Evolutionary conservation across 164 flowering plant genomes (phyloP).

Genomic region (Hamamelis virginiana): DNA sequence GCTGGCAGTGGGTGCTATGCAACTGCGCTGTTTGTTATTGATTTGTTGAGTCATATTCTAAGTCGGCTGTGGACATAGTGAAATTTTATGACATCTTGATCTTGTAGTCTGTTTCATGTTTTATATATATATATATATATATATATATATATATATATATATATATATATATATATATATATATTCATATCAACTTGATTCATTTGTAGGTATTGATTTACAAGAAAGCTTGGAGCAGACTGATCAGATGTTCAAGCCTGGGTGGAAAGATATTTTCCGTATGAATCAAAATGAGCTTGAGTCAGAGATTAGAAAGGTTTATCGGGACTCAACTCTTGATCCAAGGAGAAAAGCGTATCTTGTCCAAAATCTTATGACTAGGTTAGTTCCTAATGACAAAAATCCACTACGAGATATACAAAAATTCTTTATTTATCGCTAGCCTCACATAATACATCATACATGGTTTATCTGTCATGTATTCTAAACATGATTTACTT

Average conservation of each 20-base stretch:
- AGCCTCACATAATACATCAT: background rate
- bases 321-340: slow-evolving; percentile 83
- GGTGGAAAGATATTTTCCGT: slow-evolving; percentile 97
- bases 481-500: background rate
- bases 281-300: slow-evolving; percentile 99
- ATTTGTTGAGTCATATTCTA: too few species aligned
- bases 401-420: background rate
- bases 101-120: background rate
- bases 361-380: slow-evolving; percentile 94
- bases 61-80: too few species aligned
- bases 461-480: slow-evolving; percentile 7
- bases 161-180: too few species aligned
- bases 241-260: slow-evolving; percentile 91
- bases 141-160: too few species aligned
- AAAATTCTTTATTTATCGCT: background rate
- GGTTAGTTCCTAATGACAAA: slow-evolving; percentile 41
- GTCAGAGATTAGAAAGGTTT: slow-evolving; percentile 92
- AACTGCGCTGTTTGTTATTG: too few species aligned
- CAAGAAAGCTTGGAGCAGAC: slow-evolving; percentile 66
- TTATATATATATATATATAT: too few species aligned
- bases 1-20: background rate
- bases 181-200: background rate
- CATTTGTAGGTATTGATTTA: slow-evolving; percentile 39
- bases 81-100: background rate
- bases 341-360: slow-evolving; percentile 94